Conservation (phyloP, 306 rosid genomes). For the Vigna unguiculata region DNA sequence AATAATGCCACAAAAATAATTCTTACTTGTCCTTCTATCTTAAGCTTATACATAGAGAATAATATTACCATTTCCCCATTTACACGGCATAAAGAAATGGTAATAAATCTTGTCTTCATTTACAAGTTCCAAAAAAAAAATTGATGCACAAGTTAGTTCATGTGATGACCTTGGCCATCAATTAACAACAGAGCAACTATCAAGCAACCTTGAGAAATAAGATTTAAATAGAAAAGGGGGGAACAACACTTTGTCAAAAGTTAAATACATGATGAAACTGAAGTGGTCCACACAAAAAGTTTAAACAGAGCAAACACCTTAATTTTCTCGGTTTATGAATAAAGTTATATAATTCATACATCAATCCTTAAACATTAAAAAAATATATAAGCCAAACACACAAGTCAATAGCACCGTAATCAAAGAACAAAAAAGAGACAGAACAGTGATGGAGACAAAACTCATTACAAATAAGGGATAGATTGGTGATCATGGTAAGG, state of each 20-base stretch:
- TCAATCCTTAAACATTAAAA: background rate
- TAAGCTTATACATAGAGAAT: constrained; percentile 17
- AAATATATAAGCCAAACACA: background rate
- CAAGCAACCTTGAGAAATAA: constrained; percentile 22
- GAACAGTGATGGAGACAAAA: background rate
- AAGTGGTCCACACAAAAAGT: no score
- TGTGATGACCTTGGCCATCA: background rate
- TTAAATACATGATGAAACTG: no score
- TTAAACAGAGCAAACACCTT: no score
- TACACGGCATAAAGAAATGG: background rate
- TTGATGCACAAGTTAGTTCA: background rate
- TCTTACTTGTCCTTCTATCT: background rate
- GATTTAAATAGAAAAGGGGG: background rate
- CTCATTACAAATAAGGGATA: background rate
- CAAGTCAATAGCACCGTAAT: background rate
- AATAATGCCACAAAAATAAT: background rate
- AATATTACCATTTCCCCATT: background rate
- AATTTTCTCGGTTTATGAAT: background rate
- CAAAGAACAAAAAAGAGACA: background rate
- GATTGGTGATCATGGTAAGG: background rate
- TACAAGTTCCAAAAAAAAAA: constrained; percentile 20
- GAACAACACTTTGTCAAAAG: background rate
- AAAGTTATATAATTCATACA: background rate
- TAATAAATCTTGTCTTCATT: constrained; percentile 1
- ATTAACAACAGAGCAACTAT: background rate